These are phyloP conservation scores for Populus hybrid DNA, from an alignment of 441 rosid species.

Conservation along the genomic window DNA sequence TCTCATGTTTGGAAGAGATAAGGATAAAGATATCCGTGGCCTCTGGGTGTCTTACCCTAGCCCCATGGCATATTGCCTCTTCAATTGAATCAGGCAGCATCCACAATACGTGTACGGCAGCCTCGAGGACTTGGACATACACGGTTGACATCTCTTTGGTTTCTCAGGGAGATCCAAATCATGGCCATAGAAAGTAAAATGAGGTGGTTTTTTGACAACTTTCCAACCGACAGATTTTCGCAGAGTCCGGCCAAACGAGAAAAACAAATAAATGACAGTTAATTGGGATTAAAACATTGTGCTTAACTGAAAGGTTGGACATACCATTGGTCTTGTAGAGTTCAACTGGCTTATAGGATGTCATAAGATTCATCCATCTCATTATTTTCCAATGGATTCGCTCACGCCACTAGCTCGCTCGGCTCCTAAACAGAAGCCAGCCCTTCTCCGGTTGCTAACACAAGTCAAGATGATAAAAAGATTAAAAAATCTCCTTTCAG, in stretches of 20 bases:
- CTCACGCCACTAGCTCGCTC: neutral
- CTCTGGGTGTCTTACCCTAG: neutral
- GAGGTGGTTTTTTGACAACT: neutral
- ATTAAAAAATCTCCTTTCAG: neutral
- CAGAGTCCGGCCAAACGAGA: neutral
- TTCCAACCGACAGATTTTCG: neutral
- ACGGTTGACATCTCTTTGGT: conserved; percentile 5
- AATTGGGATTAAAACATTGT: neutral
- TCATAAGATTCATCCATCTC: neutral
- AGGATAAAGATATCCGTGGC: neutral
- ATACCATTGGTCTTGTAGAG: neutral
- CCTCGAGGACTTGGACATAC: neutral
- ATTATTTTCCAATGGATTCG: neutral
- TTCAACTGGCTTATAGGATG: neutral
- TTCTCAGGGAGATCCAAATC: conserved; percentile 5
- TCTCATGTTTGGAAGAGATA: neutral
- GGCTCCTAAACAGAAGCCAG: neutral
- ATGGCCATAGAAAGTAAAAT: neutral
- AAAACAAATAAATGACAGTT: neutral
- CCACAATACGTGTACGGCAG: neutral
- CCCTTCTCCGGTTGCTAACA: neutral
- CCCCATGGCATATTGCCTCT: neutral
- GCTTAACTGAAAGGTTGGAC: neutral
- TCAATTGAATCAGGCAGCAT: neutral
- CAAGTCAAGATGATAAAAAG: neutral